Conservation (phyloP, 495 filamentous ascomycete species). For the Tuber magnatum region DNA sequence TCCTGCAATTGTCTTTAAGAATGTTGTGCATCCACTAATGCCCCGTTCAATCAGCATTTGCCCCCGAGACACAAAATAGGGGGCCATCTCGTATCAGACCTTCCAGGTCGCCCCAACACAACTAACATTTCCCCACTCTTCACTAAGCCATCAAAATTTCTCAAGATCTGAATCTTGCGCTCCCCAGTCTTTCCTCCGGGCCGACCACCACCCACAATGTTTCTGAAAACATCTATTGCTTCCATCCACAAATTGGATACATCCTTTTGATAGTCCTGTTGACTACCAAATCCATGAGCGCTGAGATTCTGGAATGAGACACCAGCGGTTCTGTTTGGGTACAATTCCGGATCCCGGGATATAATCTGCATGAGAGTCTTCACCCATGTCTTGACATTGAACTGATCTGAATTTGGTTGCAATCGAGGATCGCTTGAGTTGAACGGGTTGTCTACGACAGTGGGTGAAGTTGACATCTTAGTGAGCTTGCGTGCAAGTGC, state of each 20-base stretch:
- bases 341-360: constrained; percentile 43
- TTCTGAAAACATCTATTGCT: constrained; percentile 45
- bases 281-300: constrained; percentile 67
- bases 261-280: constrained; percentile 76
- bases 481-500: constrained; percentile 30
- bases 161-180: constrained; percentile 65
- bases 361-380: constrained; percentile 50
- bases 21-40: constrained; percentile 64
- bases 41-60: constrained; percentile 3
- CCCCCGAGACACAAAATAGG: background rate
- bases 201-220: constrained; percentile 47
- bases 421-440: constrained; percentile 37
- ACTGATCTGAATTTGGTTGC: constrained; percentile 51
- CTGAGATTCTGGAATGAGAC: constrained; percentile 58
- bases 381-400: constrained; percentile 51
- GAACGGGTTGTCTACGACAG: constrained; percentile 30
- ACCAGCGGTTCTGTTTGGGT: constrained; percentile 49
- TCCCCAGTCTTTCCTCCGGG: constrained; percentile 39
- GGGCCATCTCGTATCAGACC: constrained; percentile 6
- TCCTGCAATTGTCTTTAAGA: constrained; percentile 71
- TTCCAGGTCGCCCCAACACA: constrained; percentile 69
- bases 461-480: constrained; percentile 18
- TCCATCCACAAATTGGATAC: constrained; percentile 60
- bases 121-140: constrained; percentile 71
- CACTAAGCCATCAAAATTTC: constrained; percentile 71